Base-by-base conservation (phyloP, 164 flowering plant genomes). In the Nelumbo lutea region DNA sequence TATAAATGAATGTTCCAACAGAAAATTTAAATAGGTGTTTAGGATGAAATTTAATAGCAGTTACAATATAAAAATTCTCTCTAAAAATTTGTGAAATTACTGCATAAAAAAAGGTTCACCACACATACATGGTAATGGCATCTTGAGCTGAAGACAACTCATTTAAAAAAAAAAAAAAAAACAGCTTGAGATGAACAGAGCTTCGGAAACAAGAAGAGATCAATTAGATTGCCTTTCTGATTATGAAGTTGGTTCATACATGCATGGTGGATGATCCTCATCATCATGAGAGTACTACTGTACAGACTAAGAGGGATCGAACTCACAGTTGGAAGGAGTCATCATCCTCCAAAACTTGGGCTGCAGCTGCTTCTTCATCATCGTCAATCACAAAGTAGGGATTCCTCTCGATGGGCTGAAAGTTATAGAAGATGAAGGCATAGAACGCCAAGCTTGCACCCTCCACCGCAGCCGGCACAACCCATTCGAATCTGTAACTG, bases 361-460 rank as follows among this genome's bases (percentile, higher is more conserved):
- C 39, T 6, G 76, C 79, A 7, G 6, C 51, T 9, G 3, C 51
- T 42, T 73, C 79, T 42, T 72, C 76, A 44, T 69, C 76, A 9
- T 69, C 70, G n/a, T 52, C 66, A 46, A 77, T 59, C 8, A 50
- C 72, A 53, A 77, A 46, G 47, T 70, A 77, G 0, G 76, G 74
- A 52, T 77, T 77, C 76, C 27, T 73, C 46, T 73, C 69, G 1
- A 42, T 48, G 0, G 77, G 79, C 52, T 59, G 74, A 63, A 77
- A 77, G 50, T 73, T 66, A 48, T 57, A 55, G 69, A 73, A 77
- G 3, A 73, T 64, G 15, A 73, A 73, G 1, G 53, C 38, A 60
- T 77, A 77, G 65, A 77, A 77, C 8, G 55, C 74, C 66, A 77
- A 46, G 61, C 74, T 77, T 5, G 71, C 77, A 10, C 60, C 72